Percentiles rank a stretch among this genome's conserved stretches.
Evolutionary conservation across 1,139 yeast species (phyloP).

Genomic region (Scheffersomyces lignicola): DNA sequence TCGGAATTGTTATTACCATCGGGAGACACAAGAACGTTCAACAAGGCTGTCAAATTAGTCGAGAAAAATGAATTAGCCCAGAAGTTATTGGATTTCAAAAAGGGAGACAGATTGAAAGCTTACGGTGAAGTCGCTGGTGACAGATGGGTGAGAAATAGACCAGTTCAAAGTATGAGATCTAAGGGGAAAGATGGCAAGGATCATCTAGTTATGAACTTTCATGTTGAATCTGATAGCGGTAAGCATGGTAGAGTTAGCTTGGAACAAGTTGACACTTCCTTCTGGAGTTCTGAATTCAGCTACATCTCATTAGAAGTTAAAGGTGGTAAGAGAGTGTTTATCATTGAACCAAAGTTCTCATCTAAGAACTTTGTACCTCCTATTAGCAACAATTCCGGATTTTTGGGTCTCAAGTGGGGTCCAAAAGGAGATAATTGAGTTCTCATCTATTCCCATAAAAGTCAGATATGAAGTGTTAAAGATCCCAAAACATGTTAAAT

Average conservation of each 20-base stretch:
- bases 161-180: slow-evolving; percentile 58
- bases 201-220: slow-evolving; percentile 81
- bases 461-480: neutral
- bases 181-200: slow-evolving; percentile 74
- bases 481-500: neutral
- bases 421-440: slow-evolving; percentile 53
- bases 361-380: slow-evolving; percentile 37
- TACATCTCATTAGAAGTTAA: slow-evolving; percentile 78
- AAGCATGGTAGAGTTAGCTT: slow-evolving; percentile 66
- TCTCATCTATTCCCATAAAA: neutral
- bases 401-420: slow-evolving; percentile 86
- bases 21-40: slow-evolving; percentile 88
- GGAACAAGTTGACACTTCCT: slow-evolving; percentile 71
- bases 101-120: slow-evolving; percentile 69
- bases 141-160: slow-evolving; percentile 87
- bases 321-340: slow-evolving; percentile 64
- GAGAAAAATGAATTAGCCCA: slow-evolving; percentile 68
- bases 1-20: slow-evolving; percentile 83
- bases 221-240: slow-evolving; percentile 65
- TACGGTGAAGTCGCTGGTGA: slow-evolving; percentile 75
- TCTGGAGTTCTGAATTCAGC: slow-evolving; percentile 70
- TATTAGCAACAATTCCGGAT: slow-evolving; percentile 45
- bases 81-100: slow-evolving; percentile 51
- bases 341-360: slow-evolving; percentile 63
- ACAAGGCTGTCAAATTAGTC: slow-evolving; percentile 75